These are phyloP conservation scores for Aaosphaeria arxii DNA, from an alignment of 2,329 filamentous ascomycete genomes.

Conservation along the genomic window DNA sequence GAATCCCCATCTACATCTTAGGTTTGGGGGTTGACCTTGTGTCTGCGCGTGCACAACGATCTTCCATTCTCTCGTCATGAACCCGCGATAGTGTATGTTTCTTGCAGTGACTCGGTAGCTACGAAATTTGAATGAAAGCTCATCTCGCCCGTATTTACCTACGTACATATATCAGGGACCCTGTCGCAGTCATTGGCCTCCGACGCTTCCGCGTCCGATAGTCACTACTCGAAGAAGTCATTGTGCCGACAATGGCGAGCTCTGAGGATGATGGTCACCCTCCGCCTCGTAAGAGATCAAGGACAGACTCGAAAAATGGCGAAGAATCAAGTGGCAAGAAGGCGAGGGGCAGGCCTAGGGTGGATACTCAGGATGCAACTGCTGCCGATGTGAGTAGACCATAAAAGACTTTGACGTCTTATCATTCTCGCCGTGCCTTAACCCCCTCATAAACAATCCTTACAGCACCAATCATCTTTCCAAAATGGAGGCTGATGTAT, in stretches of 20 bases:
- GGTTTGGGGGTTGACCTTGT: too few species aligned
- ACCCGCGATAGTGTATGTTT: too few species aligned
- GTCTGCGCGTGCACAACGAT: too few species aligned
- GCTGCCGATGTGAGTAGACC: slow-evolving; percentile 70
- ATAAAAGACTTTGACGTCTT: not conserved
- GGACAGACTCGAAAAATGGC: not conserved
- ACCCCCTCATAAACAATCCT: not conserved
- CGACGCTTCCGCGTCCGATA: not conserved
- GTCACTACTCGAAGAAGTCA: not conserved
- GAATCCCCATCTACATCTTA: too few species aligned
- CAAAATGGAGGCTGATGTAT: not conserved
- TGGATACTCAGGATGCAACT: slow-evolving; percentile 75
- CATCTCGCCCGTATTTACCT: too few species aligned
- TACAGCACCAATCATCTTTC: not conserved
- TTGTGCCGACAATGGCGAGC: not conserved
- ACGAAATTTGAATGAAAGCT: too few species aligned
- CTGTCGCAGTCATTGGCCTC: not conserved
- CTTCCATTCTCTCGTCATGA: too few species aligned
- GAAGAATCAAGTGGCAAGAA: slow-evolving; percentile 43
- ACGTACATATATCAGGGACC: too few species aligned
- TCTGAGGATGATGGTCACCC: not conserved
- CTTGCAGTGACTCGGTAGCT: too few species aligned
- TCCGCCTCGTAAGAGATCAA: not conserved
- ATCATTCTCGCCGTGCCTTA: not conserved
- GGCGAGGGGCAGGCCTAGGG: slow-evolving; percentile 68